Conservation (phyloP, 805 yeast genomes). For the Candida insectorum region DNA sequence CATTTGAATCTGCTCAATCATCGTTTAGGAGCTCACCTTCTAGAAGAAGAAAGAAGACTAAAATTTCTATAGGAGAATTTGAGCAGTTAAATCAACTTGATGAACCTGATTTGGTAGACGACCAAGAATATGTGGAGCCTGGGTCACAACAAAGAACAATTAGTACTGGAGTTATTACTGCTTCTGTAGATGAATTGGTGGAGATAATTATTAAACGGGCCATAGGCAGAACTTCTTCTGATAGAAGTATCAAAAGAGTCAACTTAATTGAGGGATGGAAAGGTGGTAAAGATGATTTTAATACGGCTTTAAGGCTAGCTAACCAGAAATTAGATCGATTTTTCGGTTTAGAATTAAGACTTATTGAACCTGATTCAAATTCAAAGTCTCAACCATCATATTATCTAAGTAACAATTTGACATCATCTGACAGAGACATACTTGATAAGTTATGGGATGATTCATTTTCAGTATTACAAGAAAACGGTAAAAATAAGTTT, state of each 20-base stretch:
- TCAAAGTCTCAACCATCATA: constrained; percentile 4
- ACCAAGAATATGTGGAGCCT: no score
- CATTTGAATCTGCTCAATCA: no score
- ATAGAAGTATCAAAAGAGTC: constrained; percentile 16
- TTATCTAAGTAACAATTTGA: constrained; percentile 19
- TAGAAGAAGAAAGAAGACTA: constrained; percentile 1
- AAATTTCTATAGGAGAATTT: constrained; percentile 3
- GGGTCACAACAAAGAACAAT: constrained; percentile 18
- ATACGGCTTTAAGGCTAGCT: constrained; percentile 5
- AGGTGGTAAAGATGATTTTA: constrained; percentile 12
- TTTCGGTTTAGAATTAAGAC: constrained; percentile 3
- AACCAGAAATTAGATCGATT: not conserved
- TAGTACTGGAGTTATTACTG: constrained; percentile 17
- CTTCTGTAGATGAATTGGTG: no score
- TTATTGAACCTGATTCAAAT: constrained; percentile 1
- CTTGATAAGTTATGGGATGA: constrained; percentile 25
- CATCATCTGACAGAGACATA: constrained; percentile 15
- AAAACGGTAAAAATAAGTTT: constrained; percentile 8
- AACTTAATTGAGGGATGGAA: constrained; percentile 9
- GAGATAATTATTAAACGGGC: constrained; percentile 2
- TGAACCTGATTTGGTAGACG: not conserved
- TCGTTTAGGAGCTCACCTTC: no score
- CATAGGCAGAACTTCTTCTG: constrained; percentile 2
- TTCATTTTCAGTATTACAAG: constrained; percentile 2
- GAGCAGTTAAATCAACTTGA: constrained; percentile 1